Evolutionary conservation across 495 filamentous ascomycete species (phyloP), one percentile per base, ranked within the genome.

Genomic region (Cercophora newfieldiana): DNA sequence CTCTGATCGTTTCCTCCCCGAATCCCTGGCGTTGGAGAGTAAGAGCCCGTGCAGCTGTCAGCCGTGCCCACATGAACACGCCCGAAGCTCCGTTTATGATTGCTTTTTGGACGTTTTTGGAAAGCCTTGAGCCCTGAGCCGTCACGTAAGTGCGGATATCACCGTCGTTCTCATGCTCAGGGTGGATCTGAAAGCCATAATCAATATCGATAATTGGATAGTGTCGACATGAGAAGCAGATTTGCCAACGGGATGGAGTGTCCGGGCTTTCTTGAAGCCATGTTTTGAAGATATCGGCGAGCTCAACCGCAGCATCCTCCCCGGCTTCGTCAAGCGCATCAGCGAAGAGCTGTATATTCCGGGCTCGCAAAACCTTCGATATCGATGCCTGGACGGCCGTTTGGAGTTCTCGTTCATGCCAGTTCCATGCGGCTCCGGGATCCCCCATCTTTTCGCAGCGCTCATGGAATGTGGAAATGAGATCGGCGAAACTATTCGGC

Each of bases 171-270:
- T 76, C 64, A 0, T 72, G 16, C 55, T 74, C 75, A 2, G 72
- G 25, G 56, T 61, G 68, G 4, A 79, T 69, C 48, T 72, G 64
- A n/a, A 70, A 58, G 4, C 67, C 68, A 24, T 73, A 68, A 30
- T 75, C 64, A 10, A 72, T 50, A 25, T 51, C 51, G 10, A 75
- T 47, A 10, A 76, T 63, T 12, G 78, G 78, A 58, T 74, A 77
- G 58, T 77, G 73, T 1, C 78, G 78, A 64, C 79, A 80, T 21
- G 74, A 71, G 29, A 79, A 76, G 58, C 79, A 81, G 29, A 81
- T 75, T 1, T 28, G 71, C 56, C 77, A 68, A 3, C 16, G 54
- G 22, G 51, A 44, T 8, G 16, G 59, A n/a, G 30, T 33, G 37
- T 48, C 7, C 14, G 30, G 3, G 14, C 63, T 25, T 44, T 29